phyloP scores from a whole-genome alignment of 805 yeast species.

The Hanseniaspora pseudoguilliermondii region DNA sequence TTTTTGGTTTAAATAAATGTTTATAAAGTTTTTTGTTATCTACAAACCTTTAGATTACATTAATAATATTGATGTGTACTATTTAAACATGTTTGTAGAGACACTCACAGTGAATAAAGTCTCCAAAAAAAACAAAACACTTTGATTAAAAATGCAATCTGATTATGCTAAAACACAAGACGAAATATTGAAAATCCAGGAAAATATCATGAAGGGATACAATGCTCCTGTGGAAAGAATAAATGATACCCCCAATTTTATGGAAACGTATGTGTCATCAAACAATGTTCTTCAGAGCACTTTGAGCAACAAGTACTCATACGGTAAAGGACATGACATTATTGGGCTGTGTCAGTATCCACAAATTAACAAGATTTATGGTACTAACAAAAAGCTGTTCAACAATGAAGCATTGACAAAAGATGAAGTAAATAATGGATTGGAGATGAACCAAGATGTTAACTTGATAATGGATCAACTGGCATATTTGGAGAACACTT shows the following conservation, averaged over 20 bases:
- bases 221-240: conserved; percentile 15
- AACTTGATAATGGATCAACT: background rate
- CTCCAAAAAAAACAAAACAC: too few relatives aligned
- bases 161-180: conserved; percentile 23
- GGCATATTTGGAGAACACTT: background rate
- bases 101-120: too few relatives aligned
- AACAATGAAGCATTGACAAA: background rate
- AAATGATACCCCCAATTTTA: background rate
- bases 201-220: conserved; percentile 23
- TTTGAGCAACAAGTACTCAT: background rate
- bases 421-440: background rate
- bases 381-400: conserved; percentile 3
- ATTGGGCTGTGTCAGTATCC: conserved; percentile 9
- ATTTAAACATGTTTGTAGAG: too few relatives aligned
- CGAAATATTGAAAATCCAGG: conserved; percentile 25
- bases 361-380: background rate
- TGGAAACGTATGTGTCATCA: background rate
- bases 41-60: too few relatives aligned
- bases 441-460: background rate
- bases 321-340: background rate
- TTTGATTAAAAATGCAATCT: background rate
- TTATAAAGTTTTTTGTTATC: too few relatives aligned
- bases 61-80: too few relatives aligned
- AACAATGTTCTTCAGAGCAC: background rate
- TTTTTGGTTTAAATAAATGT: too few relatives aligned